Evolutionary conservation across 1,284 basidiomycete genomes (phyloP), one percentile per base, ranked within the genome.

Genomic region (Rhodofomes roseus): DNA sequence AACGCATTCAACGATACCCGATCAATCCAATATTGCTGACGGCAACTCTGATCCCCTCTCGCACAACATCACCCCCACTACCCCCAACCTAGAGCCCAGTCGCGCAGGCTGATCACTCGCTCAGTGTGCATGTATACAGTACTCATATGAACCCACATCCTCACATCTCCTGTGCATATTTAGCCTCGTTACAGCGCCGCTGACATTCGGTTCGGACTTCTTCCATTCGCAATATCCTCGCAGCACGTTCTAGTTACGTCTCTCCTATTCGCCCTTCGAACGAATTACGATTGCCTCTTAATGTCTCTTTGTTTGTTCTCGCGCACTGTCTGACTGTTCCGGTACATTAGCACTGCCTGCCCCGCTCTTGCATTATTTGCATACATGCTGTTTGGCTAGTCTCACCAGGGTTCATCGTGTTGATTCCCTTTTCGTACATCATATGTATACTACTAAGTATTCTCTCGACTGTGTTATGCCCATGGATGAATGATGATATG

Each of bases 1-100:
- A 48, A 74, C 78, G 51, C 81, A 81, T 76, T 74, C 79, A 68
- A 77, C 76, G 74, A 87, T 87, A 86, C 83, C 86, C 83, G 84
- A 85, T 71, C 81, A 81, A 74, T 79, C 75, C 78, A 82, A 68
- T 73, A n/a, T n/a, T n/a, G 74, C 71, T 68, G 72, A 71, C 60
- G 57, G 62, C 64, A 71, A 62, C 69, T 67, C 68, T 56, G 68
- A 70, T 59, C 67, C 65, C 62, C 78, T 81, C 72, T 70, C 74
- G 70, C 78, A 76, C 70, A 75, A 76, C 67, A 74, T 82, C 72
- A 78, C 82, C 66, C 76, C 78, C 68, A 74, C 77, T 66, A 72
- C 77, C 71, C 78, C 74, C 74, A 81, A 79, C 73, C 69, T 85
- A 85, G 84, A 85, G 76, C 81, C 80, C 74, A 69, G 74, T 70